A percentile compares a stretch with the other conserved stretches of the same genome.
phyloP scores from a whole-genome alignment of 176 grass and related monocot species.

The Hordeum vulgare region DNA sequence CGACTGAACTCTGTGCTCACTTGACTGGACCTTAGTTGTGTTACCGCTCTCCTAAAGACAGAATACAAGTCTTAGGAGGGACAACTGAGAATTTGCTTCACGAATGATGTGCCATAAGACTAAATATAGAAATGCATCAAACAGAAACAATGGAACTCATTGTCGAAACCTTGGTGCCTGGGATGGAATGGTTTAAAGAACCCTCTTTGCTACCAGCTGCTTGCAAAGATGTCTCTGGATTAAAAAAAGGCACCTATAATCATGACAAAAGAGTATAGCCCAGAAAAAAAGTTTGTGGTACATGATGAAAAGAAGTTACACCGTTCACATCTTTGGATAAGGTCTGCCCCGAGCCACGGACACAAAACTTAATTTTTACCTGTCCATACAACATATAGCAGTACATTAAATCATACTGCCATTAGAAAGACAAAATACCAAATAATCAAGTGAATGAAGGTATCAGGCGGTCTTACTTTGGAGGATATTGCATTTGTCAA shows the following conservation, averaged over 20 bases:
- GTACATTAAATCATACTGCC: constrained; percentile 13
- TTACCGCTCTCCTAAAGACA: constrained; percentile 39
- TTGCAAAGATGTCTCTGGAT: constrained; percentile 34
- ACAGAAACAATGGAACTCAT: constrained; percentile 18
- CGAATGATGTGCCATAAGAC: neutral
- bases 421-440: neutral
- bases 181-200: constrained; percentile 12
- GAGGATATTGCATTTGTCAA: constrained; percentile 33
- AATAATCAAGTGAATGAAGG: neutral
- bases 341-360: constrained; percentile 6
- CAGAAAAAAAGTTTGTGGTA: neutral
- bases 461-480: constrained; percentile 35
- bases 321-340: constrained; percentile 56
- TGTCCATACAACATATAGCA: constrained; percentile 23
- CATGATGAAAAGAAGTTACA: neutral
- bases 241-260: constrained; percentile 3
- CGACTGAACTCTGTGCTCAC: constrained; percentile 18
- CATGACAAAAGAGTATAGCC: neutral
- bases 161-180: constrained; percentile 30
- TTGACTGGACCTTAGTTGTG: constrained; percentile 8
- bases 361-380: constrained; percentile 39
- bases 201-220: constrained; percentile 14
- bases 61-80: neutral
- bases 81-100: neutral
- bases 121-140: neutral